These are phyloP conservation scores for Pyrus pyrifolia DNA, from an alignment of 306 rosid species.

Conservation along the genomic window DNA sequence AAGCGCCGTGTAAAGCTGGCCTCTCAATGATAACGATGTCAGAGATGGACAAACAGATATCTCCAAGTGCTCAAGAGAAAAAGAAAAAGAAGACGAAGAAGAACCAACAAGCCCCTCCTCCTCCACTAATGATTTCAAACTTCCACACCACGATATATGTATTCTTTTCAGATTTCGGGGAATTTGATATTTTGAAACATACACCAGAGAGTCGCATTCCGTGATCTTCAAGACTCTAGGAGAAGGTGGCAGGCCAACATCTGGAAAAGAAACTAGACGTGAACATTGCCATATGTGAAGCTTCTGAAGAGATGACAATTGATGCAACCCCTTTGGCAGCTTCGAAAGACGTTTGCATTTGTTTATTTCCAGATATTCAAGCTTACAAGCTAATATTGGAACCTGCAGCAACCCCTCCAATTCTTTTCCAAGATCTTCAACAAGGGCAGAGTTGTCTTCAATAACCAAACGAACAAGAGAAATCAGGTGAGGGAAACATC, in stretches of 20 bases:
- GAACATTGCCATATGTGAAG: rapidly evolving
- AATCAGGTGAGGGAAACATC: neutral
- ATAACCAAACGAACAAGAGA: neutral
- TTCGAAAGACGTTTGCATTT: neutral
- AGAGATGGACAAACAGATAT: neutral
- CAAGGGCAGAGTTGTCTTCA: neutral
- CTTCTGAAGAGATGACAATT: neutral
- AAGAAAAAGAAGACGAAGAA: neutral
- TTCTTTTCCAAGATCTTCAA: neutral
- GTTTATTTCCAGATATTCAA: neutral
- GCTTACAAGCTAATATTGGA: neutral
- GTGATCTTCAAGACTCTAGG: neutral
- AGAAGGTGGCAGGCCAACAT: neutral
- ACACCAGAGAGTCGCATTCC: neutral
- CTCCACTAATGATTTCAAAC: neutral
- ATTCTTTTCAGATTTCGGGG: neutral
- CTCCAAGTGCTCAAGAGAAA: neutral
- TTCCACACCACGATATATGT: rapidly evolving
- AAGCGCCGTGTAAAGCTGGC: neutral
- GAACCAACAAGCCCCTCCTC: neutral
- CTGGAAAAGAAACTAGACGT: neutral
- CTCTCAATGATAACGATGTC: neutral
- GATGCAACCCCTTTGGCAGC: neutral
- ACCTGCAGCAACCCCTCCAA: neutral
- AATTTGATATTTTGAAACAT: neutral